Evolutionary conservation across 2,329 filamentous ascomycete species (phyloP).

Genomic region (Zasmidium citrigriseum): DNA sequence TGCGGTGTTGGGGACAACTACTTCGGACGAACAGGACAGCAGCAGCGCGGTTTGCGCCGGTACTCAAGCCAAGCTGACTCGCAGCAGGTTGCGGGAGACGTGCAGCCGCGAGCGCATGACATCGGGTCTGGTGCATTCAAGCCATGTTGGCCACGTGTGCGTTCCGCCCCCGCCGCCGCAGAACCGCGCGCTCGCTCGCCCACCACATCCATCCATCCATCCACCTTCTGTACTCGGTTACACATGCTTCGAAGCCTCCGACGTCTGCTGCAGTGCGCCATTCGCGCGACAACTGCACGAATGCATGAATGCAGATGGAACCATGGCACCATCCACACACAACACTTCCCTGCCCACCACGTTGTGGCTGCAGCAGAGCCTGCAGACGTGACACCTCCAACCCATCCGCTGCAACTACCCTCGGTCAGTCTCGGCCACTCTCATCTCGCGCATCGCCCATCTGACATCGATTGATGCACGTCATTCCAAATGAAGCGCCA

Average conservation of each 20-base stretch:
- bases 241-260: not conserved
- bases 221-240: not conserved
- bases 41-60: not conserved
- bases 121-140: not conserved
- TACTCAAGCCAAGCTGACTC: no score
- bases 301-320: not conserved
- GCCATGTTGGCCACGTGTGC: no score
- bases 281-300: not conserved
- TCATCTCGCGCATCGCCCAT: not conserved
- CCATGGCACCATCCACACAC: not conserved
- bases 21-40: no score
- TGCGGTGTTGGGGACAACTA: no score
- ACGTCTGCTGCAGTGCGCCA: not conserved
- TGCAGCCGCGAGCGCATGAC: not conserved
- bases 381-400: not conserved
- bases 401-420: not conserved
- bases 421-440: not conserved
- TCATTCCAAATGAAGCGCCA: conserved; percentile 4
- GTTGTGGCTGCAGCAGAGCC: not conserved
- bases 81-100: no score
- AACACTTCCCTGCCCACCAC: not conserved
- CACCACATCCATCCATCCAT: not conserved
- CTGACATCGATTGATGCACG: not conserved
- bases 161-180: not conserved
- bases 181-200: not conserved